Base-by-base conservation (phyloP, 2,329 filamentous ascomycete genomes). In the Neonectria magnoliae region DNA sequence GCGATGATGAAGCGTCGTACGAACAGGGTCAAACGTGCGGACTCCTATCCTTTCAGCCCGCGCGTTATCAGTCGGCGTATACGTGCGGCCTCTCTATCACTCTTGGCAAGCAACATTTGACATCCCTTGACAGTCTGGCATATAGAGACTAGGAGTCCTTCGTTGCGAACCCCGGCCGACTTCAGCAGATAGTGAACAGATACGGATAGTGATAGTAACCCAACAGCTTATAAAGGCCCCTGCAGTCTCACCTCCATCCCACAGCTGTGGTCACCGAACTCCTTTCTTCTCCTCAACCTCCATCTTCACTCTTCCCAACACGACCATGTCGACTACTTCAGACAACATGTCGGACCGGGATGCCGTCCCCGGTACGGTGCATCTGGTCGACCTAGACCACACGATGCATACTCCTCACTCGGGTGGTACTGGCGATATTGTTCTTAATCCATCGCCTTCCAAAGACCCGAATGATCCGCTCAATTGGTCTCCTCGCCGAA, bases 401-500 rank as follows among this genome's bases (percentile, higher is more conserved):
- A 76, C 67, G 4, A 66, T 78, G 33, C 71, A 68, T 1, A 72
- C 76, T 47, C 73, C 69, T 7, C 81, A 81, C 64, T 75, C 76
- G 4, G 64, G 64, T n/a, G 70, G 66, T 42, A 70, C 73, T 9
- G 71, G 70, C 33, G 79, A 84, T 53, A 83, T 85, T 57, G 82
- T 87, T 18, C 76, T 87, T 11, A 79, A 86, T 9, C 85, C 85
- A 1, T 78, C 79, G 0, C 85, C 85, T 1, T 83, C 82, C 0
- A 73, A 76, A 11, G 82, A 87, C 64, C 81, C 84, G 4, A 82
- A 85, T 45, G 85, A 87, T 64, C 85, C 85, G 3, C 75, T 88
- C 36, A 87, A 84, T 63, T 85, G 84, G 84, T 78, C 68, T 2
- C 69, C 66, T 47, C 65, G 70, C 2, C 70, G 75, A 2, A 78